phyloP scores from a whole-genome alignment of 2,329 filamentous ascomycete genomes.

The Xylaria sp. region DNA sequence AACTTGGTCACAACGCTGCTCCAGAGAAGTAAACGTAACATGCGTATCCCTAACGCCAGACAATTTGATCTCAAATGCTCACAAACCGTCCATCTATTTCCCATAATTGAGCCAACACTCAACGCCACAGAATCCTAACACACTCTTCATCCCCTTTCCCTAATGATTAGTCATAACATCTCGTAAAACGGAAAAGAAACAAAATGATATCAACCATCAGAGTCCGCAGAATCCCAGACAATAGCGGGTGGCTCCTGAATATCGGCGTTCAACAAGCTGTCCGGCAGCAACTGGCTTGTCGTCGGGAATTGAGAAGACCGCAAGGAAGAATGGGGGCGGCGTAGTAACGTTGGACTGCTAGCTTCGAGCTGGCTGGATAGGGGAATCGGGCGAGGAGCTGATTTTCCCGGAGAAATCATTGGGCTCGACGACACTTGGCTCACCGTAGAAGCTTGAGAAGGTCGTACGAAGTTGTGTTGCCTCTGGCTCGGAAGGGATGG shows the following conservation, averaged over 20 bases:
- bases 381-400: constrained; percentile 40
- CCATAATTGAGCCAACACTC: background rate
- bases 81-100: constrained; percentile 1
- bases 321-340: constrained; percentile 42
- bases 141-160: background rate
- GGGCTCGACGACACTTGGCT: constrained; percentile 53
- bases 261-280: constrained; percentile 57
- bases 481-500: constrained; percentile 38
- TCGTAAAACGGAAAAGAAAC: background rate
- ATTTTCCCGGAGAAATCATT: constrained; percentile 47
- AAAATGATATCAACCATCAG: constrained; percentile 37
- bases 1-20: background rate
- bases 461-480: constrained; percentile 44
- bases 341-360: constrained; percentile 40
- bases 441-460: constrained; percentile 59
- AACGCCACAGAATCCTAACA: constrained; percentile 6
- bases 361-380: constrained; percentile 39
- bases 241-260: constrained; percentile 54
- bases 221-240: constrained; percentile 58
- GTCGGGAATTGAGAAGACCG: constrained; percentile 62
- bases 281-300: constrained; percentile 65
- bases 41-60: background rate
- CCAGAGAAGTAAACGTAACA: background rate
- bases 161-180: background rate
- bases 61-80: background rate